Evolutionary conservation across 108 stramenopile species (phyloP), one percentile per base, ranked within the genome.

Genomic region (Discostella pseudostelligera): DNA sequence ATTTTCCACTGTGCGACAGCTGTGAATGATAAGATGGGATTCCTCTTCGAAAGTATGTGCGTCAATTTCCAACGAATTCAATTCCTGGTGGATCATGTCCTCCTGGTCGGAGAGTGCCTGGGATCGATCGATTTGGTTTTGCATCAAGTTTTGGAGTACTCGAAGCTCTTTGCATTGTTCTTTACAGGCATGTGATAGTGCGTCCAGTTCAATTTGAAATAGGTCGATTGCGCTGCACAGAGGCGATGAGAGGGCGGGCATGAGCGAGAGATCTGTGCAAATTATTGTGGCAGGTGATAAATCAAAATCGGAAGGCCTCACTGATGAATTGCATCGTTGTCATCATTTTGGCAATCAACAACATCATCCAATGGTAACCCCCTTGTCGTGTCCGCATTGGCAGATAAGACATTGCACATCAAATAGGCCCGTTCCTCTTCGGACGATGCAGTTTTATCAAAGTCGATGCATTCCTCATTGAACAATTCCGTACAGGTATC

Each of bases 11-110:
- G 54, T 37, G 0, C 53, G 56, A 40, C 65, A 67, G 42, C 54
- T 45, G 22, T 67, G 56, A 44, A 29, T 62, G 45, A 74, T 42
- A 51, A 59, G 50, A 56, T 74, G 53, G 5, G 73, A 67, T 35
- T 74, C 73, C 42, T 74, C 73, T 39, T 39, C 19, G 39, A 74
- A 74, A 42, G 61, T 67, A 35, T 56, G 35, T 24, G 57, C 44
- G 17, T 74, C 65, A 11, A 65, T 43, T 67, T 74, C 73, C 65
- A 74, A 59, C 9, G 65, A 43, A 45, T 74, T 74, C 24, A 74
- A 35, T 29, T 36, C 60, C 26, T 67, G 65, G 45, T 67, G 54
- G 3, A 57, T 35, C n/a, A n/a, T 55, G 17, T 74, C 59, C 55
- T 74, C 73, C 11, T 67, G 45, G 0, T 40, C 26, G 1, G 59